phyloP scores from a whole-genome alignment of 257 asterid genomes.

The Solanum piurae region DNA sequence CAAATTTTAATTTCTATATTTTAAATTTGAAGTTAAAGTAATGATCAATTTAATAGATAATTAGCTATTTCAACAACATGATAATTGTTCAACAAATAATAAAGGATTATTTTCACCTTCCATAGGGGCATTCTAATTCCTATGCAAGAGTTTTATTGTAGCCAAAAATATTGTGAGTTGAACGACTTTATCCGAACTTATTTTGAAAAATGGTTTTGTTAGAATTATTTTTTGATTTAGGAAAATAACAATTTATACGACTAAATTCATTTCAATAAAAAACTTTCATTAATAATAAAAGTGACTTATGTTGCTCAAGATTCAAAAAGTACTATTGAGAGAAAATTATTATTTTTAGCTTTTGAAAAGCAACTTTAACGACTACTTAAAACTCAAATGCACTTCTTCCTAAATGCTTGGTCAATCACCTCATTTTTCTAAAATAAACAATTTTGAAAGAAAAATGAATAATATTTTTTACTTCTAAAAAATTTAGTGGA shows the following conservation, averaged over 20 bases:
- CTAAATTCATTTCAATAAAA: too few species aligned
- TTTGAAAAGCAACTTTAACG: background rate
- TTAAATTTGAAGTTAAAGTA: background rate
- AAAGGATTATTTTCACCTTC: background rate
- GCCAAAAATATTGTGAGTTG: background rate
- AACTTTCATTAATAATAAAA: too few species aligned
- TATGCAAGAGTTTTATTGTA: background rate
- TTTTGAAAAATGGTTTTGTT: too few species aligned
- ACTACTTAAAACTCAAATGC: background rate
- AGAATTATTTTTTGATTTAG: background rate
- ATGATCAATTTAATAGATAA: background rate
- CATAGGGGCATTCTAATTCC: background rate
- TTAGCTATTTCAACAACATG: background rate
- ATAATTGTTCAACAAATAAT: background rate
- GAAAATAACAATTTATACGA: too few species aligned
- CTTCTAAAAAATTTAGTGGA: background rate
- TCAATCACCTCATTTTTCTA: background rate
- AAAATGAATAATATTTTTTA: background rate
- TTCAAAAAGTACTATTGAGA: background rate
- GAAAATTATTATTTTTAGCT: too few species aligned
- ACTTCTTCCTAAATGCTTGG: background rate
- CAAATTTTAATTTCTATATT: background rate
- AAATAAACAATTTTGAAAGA: background rate
- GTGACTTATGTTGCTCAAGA: background rate
- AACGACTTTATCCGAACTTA: too few species aligned